phyloP scores from a whole-genome alignment of 495 filamentous ascomycete genomes.

The Penicillium manginii region DNA sequence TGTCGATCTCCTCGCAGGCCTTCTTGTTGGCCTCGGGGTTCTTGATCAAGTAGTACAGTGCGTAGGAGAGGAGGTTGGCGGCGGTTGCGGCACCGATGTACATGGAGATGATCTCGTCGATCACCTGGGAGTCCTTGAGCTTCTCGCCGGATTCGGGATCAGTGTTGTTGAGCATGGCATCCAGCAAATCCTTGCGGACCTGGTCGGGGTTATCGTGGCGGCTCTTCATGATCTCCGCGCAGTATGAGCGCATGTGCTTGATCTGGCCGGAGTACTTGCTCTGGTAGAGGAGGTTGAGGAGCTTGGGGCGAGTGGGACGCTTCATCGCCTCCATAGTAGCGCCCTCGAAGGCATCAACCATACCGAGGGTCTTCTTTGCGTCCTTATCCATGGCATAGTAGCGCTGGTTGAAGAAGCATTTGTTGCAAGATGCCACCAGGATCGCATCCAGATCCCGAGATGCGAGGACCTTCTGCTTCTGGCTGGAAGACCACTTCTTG shows the following conservation, averaged over 20 bases:
- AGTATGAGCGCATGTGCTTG: slow-evolving; percentile 58
- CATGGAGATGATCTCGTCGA: slow-evolving; percentile 66
- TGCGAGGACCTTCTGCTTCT: slow-evolving; percentile 57
- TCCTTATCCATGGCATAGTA: slow-evolving; percentile 34
- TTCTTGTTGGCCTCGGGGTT: slow-evolving; percentile 38
- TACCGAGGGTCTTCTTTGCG: slow-evolving; percentile 17
- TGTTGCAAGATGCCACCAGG: slow-evolving; percentile 70
- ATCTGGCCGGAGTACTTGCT: slow-evolving; percentile 59
- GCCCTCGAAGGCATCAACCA: slow-evolving; percentile 44
- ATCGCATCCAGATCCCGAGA: slow-evolving; percentile 74
- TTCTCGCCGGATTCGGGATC: slow-evolving; percentile 68
- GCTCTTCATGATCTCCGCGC: slow-evolving; percentile 60
- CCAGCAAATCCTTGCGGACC: slow-evolving; percentile 70
- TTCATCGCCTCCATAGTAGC: slow-evolving; percentile 49
- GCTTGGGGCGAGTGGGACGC: slow-evolving; percentile 41
- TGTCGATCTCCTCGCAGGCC: slow-evolving; percentile 48
- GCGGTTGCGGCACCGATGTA: slow-evolving; percentile 51
- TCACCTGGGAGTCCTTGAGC: slow-evolving; percentile 62
- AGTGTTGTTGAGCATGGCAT: slow-evolving; percentile 67
- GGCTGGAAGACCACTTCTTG: slow-evolving; percentile 63
- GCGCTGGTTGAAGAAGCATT: slow-evolving; percentile 58
- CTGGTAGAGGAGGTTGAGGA: slow-evolving; percentile 46
- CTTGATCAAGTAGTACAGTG: slow-evolving; percentile 49
- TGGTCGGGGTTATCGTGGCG: slow-evolving; percentile 47
- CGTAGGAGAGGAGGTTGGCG: slow-evolving; percentile 48